Evolutionary conservation across 2,329 filamentous ascomycete genomes (phyloP), one percentile per base, ranked within the genome.

Genomic region (Fusarium circinatum): DNA sequence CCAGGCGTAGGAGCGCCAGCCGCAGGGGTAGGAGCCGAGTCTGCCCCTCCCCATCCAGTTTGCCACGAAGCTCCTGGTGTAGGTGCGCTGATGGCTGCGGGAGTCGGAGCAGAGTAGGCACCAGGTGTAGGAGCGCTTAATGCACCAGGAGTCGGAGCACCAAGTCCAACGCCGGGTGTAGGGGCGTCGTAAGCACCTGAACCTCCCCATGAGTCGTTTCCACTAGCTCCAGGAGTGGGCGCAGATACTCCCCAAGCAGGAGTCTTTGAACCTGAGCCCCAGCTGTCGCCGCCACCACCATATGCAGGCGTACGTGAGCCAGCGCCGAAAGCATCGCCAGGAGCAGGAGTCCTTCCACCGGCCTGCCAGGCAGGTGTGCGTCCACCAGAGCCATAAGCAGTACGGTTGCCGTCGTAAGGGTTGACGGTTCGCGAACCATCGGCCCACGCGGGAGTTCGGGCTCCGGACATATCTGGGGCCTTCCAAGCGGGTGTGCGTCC

Each of bases 341-440:
- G 78, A 3, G 90, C 89, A 61, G 93, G 85, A 3, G 93, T 96
- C 80, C 93, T 92, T 61, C 92, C 90, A 59, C 93, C 93, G 5
- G 94, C 92, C 66, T 92, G 91, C 93, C 93, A 95, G 10, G 92
- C 92, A 13, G 93, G 93, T 3, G 92, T 95, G 60, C 93, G 90
- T 54, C 88, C 88, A 36, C 91, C 91, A 28, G 88, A 87, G 24
- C 94, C 94, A 77, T 97, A 97, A 4, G 94, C 90, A 22, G 94
- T 95, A 51, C 91, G 91, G 80, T 85, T 92, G 68, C 92, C 92
- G 75, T 93, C 92, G 76, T 94, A 93, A 3, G 92, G 91, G 79
- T 92, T 92, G 70, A 89, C 89, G 18, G 90, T 92, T 51, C 90
- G 86, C 8, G 90, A 92, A 12, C 91, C 91, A 77, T 92, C 90